phyloP scores from a whole-genome alignment of 192 early-diverging fungal species.

The Jimgerdemannia lactiflua region DNA sequence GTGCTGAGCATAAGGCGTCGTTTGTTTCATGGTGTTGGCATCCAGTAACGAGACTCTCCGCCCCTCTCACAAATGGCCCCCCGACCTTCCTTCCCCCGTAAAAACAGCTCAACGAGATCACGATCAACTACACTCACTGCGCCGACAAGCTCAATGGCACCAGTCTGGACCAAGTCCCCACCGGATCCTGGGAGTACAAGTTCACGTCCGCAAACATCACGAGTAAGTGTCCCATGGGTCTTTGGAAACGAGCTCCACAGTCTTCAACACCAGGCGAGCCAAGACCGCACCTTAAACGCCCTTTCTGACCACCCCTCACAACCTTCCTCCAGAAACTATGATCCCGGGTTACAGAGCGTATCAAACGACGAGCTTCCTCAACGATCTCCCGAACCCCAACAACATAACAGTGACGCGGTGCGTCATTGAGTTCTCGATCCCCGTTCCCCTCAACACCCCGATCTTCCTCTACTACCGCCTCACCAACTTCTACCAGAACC shows the following conservation, averaged over 20 bases:
- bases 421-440: slow-evolving; percentile 70
- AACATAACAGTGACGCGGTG: slow-evolving; percentile 43
- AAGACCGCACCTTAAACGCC: neutral
- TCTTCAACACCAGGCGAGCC: too few relatives aligned
- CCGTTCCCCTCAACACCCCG: slow-evolving; percentile 62
- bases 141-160: slow-evolving; percentile 13
- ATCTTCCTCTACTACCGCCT: slow-evolving; percentile 95
- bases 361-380: neutral
- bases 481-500: slow-evolving; percentile 99
- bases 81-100: neutral
- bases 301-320: neutral
- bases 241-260: too few relatives aligned
- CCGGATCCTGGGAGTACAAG: slow-evolving; percentile 22
- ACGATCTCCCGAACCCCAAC: neutral
- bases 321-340: neutral
- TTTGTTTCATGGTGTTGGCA: slow-evolving; percentile 10
- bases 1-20: neutral
- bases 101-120: slow-evolving; percentile 74
- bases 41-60: neutral
- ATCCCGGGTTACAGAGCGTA: neutral
- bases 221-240: slow-evolving; percentile 9
- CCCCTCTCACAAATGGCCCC: neutral
- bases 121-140: slow-evolving; percentile 95
- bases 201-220: slow-evolving; percentile 34
- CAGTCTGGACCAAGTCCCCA: neutral